Evolutionary conservation across 1,284 basidiomycete genomes (phyloP).

Genomic region (Taiwanofungus camphoratus): DNA sequence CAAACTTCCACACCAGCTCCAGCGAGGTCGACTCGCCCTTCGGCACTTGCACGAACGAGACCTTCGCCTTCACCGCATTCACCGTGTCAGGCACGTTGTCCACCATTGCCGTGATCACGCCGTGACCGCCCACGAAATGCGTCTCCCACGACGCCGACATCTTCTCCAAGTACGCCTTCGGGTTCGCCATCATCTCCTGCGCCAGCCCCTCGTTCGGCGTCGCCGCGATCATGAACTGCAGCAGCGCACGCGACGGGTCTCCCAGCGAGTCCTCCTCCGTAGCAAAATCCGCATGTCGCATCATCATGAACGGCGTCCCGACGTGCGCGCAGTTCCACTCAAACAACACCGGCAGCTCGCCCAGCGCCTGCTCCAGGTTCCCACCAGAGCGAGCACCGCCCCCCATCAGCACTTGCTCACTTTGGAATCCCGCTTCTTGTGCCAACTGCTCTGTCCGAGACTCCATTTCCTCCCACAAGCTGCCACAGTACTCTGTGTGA

Average conservation of each 20-base stretch:
- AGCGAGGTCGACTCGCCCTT: conserved; percentile 48
- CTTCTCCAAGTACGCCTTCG: conserved; percentile 41
- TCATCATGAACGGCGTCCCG: conserved; percentile 30
- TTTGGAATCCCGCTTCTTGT: conserved; percentile 17
- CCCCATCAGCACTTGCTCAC: conserved; percentile 37
- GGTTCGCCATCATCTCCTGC: conserved; percentile 45
- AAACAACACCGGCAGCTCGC: conserved; percentile 39
- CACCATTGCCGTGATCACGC: conserved; percentile 33
- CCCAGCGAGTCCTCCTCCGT: conserved; percentile 27
- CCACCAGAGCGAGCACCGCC: conserved; percentile 7
- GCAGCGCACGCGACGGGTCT: conserved; percentile 50
- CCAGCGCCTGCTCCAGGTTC: conserved; percentile 19
- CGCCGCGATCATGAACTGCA: conserved; percentile 74
- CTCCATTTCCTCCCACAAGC: conserved; percentile 38
- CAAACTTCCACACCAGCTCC: conserved; percentile 73
- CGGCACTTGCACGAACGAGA: conserved; percentile 72
- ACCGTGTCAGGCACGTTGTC: conserved; percentile 66
- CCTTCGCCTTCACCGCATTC: conserved; percentile 64
- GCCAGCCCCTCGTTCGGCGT: conserved; percentile 51
- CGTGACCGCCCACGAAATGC: conserved; percentile 46
- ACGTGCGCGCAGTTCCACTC: conserved; percentile 53
- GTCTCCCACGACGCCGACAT: conserved; percentile 46
- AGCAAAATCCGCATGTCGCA: conserved; percentile 14
- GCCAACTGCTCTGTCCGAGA: conserved; percentile 18
- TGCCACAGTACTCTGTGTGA: conserved; percentile 52